phyloP scores from a whole-genome alignment of 2,329 filamentous ascomycete species.

The Aureobasidium musti region DNA sequence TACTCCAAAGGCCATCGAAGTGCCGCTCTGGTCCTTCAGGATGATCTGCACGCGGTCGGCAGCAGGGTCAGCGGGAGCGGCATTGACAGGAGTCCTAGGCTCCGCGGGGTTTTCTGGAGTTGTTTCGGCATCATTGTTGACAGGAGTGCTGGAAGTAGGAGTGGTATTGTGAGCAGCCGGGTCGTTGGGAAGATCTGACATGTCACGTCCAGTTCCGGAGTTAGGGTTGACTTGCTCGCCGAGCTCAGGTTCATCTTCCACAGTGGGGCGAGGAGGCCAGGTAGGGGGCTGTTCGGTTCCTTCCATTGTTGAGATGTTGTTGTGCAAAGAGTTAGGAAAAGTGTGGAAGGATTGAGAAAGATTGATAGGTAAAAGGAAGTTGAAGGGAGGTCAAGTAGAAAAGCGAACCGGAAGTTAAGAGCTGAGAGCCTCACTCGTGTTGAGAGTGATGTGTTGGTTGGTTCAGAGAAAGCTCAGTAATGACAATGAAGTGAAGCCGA shows the following conservation, averaged over 20 bases:
- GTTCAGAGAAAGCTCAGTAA: background rate
- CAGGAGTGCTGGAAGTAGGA: background rate
- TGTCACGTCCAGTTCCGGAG: background rate
- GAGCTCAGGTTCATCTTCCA: background rate
- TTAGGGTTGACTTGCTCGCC: background rate
- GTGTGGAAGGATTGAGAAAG: background rate
- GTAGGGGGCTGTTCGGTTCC: background rate
- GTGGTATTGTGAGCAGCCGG: too few species aligned
- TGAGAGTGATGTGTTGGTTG: background rate
- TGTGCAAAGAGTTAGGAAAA: background rate
- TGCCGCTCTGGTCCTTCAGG: slow-evolving; percentile 17
- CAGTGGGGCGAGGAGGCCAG: slow-evolving; percentile 8
- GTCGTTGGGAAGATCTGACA: background rate
- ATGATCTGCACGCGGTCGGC: slow-evolving; percentile 8
- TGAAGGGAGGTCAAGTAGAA: background rate
- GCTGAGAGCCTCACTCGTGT: too few species aligned
- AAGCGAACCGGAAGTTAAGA: background rate
- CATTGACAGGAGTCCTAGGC: background rate
- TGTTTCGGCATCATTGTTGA: background rate
- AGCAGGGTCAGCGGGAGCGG: background rate
- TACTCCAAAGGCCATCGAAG: slow-evolving; percentile 10
- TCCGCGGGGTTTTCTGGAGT: background rate
- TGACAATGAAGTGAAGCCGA: background rate
- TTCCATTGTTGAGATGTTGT: background rate
- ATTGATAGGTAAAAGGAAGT: background rate